Evolutionary conservation across 2,329 filamentous ascomycete genomes (phyloP), one percentile per base, ranked within the genome.

Genomic region (Nothopassalora personata): DNA sequence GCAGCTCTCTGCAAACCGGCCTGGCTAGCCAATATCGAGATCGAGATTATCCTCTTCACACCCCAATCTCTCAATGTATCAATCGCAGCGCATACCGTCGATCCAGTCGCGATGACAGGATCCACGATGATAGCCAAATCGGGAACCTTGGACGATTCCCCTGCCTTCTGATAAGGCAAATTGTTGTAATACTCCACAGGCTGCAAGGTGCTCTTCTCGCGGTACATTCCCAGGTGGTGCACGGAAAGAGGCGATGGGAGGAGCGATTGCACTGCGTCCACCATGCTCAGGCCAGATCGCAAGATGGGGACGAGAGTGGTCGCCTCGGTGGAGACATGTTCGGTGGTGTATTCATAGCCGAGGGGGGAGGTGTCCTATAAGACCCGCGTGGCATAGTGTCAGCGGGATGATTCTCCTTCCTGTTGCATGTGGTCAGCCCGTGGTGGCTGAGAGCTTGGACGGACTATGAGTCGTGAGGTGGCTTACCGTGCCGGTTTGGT

Each of bases 141-240:
- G 1, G 83, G 75, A 51, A 76, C 79, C 48, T 76, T 69, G 53
- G 59, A 58, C 53, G 73, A 1, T 34, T 75, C 79, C 43, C 80
- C 72, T 3, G 64, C 58, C 43, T 67, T 70, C 76, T 90, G 88
- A 76, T 90, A 87, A 36, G 91, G 91, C 19, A 97, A 86, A 76
- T 96, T 96, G 81, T 97, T 97, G 83, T 97, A 97, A 83, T 97
- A 96, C 77, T 96, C 92, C 59, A 97, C 92, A 3, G 92, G 91
- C 69, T 91, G 86, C 58, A 97, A 86, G 48, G 90, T 93, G 58
- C 85, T 85, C 60, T 89, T 90, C 73, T 97, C 92, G 71, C 92
- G 90, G 81, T 93, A 97, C 71, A 97, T 87, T 66, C 94, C 93
- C 7, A 97, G 87, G 74, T 97, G 93, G 78, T 97, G 91, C 64